Evolutionary conservation across 805 yeast species (phyloP), one percentile per base, ranked within the genome.

Genomic region (Grigorovia jiainica): DNA sequence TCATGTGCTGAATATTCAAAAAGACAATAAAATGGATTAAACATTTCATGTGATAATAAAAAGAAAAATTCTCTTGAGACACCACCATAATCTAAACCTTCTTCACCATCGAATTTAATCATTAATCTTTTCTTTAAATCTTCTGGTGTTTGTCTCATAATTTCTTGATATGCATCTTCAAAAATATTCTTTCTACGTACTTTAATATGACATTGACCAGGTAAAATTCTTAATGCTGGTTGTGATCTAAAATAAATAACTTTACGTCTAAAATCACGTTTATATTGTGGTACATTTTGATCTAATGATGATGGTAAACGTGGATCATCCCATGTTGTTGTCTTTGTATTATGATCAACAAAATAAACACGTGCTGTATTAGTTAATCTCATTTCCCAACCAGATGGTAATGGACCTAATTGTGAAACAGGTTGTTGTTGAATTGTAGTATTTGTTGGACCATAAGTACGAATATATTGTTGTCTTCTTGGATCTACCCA

Each of bases 401-500:
- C 99, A 42, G 90, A 79, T 38, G 99, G 99, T 58, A 92, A 72
- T 41, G 98, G 98, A 15, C 98, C 98, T 64, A 92, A 73, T 60
- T 94, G 97, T 35, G 95, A 83, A 10, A 92, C 95, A 24, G 97
- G 95, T 69, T 92, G 98, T 55, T 92, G 97, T 67, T 89, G 96
- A 52, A 90, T 87, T 17, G 96, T 87, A 4, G 95, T 82, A 55
- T 78, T 67, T 47, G 73, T 72, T 65, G 75, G 89, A 21, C 96
- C 97, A 63, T 84, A 87, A 47, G 95, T 87, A 62, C 97, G 82
- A 54, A 92, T 92, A 64, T 87, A 92, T 68, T 92, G 99, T 67
- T 92, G 98, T 65, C 98, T 79, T 66, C 99, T 78, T 50, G 99
- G 99, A 64, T 92, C 99, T 37, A 92, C 99, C 99, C 99, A 92